Evolutionary conservation across 2,329 filamentous ascomycete genomes (phyloP), one percentile per base, ranked within the genome.

Genomic region (Beauveria pseudobassiana): DNA sequence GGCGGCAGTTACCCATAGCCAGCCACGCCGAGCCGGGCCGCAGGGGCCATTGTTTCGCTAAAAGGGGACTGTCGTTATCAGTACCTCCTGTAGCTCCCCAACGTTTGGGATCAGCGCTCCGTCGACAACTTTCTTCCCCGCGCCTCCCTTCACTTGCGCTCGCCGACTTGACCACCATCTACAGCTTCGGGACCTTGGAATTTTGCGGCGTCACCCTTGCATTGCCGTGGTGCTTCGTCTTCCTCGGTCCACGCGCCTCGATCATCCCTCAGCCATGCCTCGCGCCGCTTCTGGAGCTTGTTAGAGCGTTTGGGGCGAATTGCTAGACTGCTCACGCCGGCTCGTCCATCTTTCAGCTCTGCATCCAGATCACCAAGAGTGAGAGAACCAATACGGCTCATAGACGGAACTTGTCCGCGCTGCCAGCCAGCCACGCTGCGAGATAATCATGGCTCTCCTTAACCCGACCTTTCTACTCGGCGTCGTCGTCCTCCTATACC

Each of bases 381-480:
- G 4, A 18, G 20, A 51, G 3, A 48, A 48, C 40, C 26, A 16
- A 40, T 28, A 24, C 14, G n/a, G 40, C 49, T n/a, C 6, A 60
- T 28, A 54, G 20, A 28, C 20, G 43, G 38, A 42, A 4, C 18
- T 18, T 16, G 16, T 40, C 50, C 9, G 46, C 48, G 58, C 14
- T 40, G 50, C 38, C 42, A 28, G 10, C 14, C 49, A 46, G 26
- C 24, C 12, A 42, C 46, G 40, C 18, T 20, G 48, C 40, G 26
- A 28, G 28, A 18, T 6, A 30, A 42, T 20, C 67, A 88, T 88
- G 86, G 85, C 86, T 71, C 81, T 87, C 68, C 77, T 87, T 68
- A 86, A 83, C 70, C 88, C 88, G 68, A 90, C 93, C 67, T 96
- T 96, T 73, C 78, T 97, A 66, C 85, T 96, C 70, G 93, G 93